Evolutionary conservation across 306 rosid species (phyloP).

Genomic region (Begonia masoniana): DNA sequence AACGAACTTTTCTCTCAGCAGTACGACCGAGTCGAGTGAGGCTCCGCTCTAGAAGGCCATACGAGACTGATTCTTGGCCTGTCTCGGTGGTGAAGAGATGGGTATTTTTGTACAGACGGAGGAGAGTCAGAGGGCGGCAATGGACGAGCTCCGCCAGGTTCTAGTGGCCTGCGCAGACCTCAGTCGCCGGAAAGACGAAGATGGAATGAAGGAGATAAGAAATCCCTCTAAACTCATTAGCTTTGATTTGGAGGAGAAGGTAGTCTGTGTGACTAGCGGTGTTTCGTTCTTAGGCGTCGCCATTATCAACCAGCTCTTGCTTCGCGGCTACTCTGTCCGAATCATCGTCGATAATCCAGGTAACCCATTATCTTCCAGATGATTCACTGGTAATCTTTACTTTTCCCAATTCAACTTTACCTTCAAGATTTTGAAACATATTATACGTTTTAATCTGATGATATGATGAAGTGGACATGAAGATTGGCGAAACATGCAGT

Average conservation of each 20-base stretch:
- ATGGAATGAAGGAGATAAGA: slow-evolving; percentile 5
- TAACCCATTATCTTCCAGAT: background rate
- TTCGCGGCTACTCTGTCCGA: slow-evolving; percentile 69
- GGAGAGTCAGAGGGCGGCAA: slow-evolving; percentile 30
- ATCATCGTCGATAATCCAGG: slow-evolving; percentile 52
- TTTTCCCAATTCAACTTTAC: too few species aligned
- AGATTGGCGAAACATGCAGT: too few species aligned
- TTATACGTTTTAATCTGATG: too few species aligned
- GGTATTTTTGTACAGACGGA: slow-evolving; percentile 32
- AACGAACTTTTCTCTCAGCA: too few species aligned
- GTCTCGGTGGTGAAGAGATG: slow-evolving; percentile 15
- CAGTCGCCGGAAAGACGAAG: slow-evolving; percentile 35
- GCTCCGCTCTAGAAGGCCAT: too few species aligned
- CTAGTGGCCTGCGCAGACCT: slow-evolving; percentile 30
- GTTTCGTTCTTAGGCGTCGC: slow-evolving; percentile 71
- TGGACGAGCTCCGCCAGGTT: slow-evolving; percentile 34
- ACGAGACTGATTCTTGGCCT: too few species aligned
- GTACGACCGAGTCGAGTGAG: too few species aligned
- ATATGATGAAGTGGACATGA: too few species aligned
- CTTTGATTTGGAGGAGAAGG: slow-evolving; percentile 11
- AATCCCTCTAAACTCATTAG: slow-evolving; percentile 1
- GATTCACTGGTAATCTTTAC: too few species aligned
- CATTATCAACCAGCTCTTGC: slow-evolving; percentile 43
- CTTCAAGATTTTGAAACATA: too few species aligned
- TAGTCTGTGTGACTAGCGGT: slow-evolving; percentile 80